Percentiles rank a stretch among this genome's conserved stretches.
These are phyloP conservation scores for Pseudocercospora fijiensis DNA, from an alignment of 2,329 filamentous ascomycete species.

Conservation along the genomic window DNA sequence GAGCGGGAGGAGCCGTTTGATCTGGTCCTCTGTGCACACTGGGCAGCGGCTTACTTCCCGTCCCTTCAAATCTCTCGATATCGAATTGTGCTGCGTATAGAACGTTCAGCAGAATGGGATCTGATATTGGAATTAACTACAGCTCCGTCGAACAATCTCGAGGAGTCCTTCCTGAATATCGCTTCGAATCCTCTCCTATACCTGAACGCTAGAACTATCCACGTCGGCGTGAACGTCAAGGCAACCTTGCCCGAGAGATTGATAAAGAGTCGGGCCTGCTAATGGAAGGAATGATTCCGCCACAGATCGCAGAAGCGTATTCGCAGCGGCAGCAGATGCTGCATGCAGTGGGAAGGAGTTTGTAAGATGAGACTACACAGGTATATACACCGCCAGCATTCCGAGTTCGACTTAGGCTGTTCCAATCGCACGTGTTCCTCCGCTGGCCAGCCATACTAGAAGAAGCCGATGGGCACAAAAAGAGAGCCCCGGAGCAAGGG, in stretches of 20 bases:
- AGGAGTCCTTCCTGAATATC: neutral
- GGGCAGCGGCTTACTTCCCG: too few relatives aligned
- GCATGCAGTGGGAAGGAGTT: constrained; percentile 23
- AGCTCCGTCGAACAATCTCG: too few relatives aligned
- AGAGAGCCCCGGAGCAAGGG: neutral
- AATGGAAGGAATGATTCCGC: constrained; percentile 16
- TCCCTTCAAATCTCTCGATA: too few relatives aligned
- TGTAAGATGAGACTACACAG: constrained; percentile 17
- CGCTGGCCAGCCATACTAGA: constrained; percentile 44
- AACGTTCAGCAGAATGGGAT: too few relatives aligned
- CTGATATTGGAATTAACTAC: too few relatives aligned
- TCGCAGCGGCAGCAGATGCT: too few relatives aligned
- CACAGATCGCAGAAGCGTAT: constrained; percentile 16
- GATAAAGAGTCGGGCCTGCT: constrained; percentile 14
- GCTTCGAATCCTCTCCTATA: constrained; percentile 6
- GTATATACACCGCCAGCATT: neutral
- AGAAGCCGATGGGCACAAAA: constrained; percentile 41
- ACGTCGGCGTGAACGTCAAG: constrained; percentile 2
- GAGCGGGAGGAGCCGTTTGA: neutral
- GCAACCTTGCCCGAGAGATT: constrained; percentile 9
- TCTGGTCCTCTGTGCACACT: too few relatives aligned
- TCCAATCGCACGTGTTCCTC: neutral
- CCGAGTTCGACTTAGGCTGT: neutral
- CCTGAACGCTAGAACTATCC: constrained; percentile 4
- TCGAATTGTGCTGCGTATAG: neutral